Evolutionary conservation across 2,329 filamentous ascomycete species (phyloP).

Genomic region (Pseudocercospora crystallina): DNA sequence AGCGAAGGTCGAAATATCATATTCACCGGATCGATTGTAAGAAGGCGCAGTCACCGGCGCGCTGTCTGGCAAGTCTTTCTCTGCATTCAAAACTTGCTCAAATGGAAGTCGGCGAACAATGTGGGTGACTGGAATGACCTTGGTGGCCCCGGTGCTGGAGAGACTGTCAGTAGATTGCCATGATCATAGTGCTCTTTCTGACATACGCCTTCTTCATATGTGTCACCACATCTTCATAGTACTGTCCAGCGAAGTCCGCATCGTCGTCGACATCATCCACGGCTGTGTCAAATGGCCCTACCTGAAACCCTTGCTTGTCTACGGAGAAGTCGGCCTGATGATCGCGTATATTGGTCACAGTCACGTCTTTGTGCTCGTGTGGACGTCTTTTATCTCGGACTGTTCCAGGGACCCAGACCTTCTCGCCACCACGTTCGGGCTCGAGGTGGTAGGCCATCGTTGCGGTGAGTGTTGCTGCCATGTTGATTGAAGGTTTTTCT

Average conservation of each 20-base stretch:
- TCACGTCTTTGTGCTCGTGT: slow-evolving; percentile 32
- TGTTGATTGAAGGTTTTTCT: too few species aligned
- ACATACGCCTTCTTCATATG: too few species aligned
- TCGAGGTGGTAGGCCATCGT: slow-evolving; percentile 19
- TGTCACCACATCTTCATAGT: too few species aligned
- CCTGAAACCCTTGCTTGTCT: slow-evolving; percentile 28
- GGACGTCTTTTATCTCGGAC: slow-evolving; percentile 12
- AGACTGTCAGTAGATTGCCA: too few species aligned
- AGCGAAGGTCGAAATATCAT: too few species aligned
- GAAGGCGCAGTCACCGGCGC: too few species aligned
- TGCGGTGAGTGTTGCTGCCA: not conserved
- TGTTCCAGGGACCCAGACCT: slow-evolving; percentile 10
- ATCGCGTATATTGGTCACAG: slow-evolving; percentile 43
- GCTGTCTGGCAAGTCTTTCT: too few species aligned
- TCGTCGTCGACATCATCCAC: too few species aligned
- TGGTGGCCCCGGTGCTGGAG: slow-evolving; percentile 9
- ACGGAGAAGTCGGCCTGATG: slow-evolving; percentile 10
- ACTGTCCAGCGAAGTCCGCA: too few species aligned
- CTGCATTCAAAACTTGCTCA: too few species aligned
- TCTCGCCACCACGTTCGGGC: slow-evolving; percentile 12
- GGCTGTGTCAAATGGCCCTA: too few species aligned
- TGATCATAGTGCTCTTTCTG: not conserved
- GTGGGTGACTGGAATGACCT: not conserved
- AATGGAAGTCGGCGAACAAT: not conserved
- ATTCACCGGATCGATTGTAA: too few species aligned